phyloP scores from a whole-genome alignment of 306 rosid genomes.

The Pueraria montana region DNA sequence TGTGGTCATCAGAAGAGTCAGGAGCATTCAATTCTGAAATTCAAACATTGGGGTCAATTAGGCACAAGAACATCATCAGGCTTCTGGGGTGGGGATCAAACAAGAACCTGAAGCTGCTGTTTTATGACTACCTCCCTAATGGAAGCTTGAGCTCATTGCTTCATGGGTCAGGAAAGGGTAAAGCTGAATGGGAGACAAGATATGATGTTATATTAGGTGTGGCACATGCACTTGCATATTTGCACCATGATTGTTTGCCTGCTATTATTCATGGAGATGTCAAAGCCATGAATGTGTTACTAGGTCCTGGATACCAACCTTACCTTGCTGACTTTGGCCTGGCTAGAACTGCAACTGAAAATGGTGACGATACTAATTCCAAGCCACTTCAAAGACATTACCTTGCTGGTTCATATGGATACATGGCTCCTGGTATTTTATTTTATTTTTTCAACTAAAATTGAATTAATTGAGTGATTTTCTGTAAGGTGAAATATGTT shows the following conservation, averaged over 20 bases:
- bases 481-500: not conserved
- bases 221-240: constrained; percentile 89
- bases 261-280: constrained; percentile 94
- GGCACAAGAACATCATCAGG: constrained; percentile 93
- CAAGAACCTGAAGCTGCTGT: constrained; percentile 73
- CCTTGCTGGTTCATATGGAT: constrained; percentile 97
- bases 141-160: constrained; percentile 90
- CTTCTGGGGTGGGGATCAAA: constrained; percentile 93
- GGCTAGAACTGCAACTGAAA: constrained; percentile 62
- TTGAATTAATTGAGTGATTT: constrained; percentile 12
- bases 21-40: constrained; percentile 89
- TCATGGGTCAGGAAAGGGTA: constrained; percentile 77
- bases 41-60: constrained; percentile 75
- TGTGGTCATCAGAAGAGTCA: constrained; percentile 90
- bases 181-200: constrained; percentile 89
- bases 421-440: constrained; percentile 96
- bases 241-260: constrained; percentile 95
- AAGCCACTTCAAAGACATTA: constrained; percentile 69
- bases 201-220: constrained; percentile 81
- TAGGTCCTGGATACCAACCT: constrained; percentile 78
- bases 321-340: constrained; percentile 94
- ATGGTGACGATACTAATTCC: constrained; percentile 43
- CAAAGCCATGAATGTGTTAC: constrained; percentile 88
- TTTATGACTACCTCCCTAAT: constrained; percentile 90
- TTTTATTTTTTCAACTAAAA: not conserved